A percentile compares a stretch with the other conserved stretches of the same genome.
Conservation (phyloP, 108 stramenopile genomes). For the Fragilaria radians region DNA sequence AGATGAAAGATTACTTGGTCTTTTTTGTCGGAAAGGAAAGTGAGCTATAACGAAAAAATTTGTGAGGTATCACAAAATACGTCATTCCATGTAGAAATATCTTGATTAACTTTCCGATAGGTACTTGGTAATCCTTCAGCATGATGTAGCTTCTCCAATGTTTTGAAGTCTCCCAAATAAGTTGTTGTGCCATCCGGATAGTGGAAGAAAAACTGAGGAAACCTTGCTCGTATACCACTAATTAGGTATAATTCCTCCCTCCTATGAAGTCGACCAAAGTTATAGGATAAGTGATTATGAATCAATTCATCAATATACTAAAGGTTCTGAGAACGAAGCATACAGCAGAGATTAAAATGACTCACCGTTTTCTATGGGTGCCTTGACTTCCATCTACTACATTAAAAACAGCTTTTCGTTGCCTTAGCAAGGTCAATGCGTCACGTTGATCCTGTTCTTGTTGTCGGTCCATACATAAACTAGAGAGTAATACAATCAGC, state of each 20-base stretch:
- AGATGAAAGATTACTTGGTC: too few relatives aligned
- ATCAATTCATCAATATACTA: background rate
- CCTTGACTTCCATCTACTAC: constrained; percentile 50
- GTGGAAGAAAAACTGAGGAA: constrained; percentile 74
- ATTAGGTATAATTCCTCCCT: constrained; percentile 60
- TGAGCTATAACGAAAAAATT: constrained; percentile 2
- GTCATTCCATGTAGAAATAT: constrained; percentile 2
- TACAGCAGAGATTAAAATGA: background rate
- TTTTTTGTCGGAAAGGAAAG: background rate
- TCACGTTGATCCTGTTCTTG: constrained; percentile 27
- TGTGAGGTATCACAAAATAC: constrained; percentile 5
- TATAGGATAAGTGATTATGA: background rate
- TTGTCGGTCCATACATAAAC: constrained; percentile 16
- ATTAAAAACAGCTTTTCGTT: constrained; percentile 22
- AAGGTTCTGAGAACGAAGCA: background rate
- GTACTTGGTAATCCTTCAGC: constrained; percentile 5
- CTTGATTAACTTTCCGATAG: background rate
- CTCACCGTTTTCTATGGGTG: background rate
- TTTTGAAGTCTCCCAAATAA: constrained; percentile 22
- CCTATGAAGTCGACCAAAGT: constrained; percentile 16
- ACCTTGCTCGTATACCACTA: constrained; percentile 56
- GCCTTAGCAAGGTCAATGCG: constrained; percentile 18
- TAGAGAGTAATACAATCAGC: constrained; percentile 25
- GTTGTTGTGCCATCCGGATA: constrained; percentile 25
- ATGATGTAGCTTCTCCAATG: constrained; percentile 3